Evolutionary conservation across 2,329 filamentous ascomycete genomes (phyloP), one percentile per base, ranked within the genome.

Genomic region (Iodosphaeria phyllophila): DNA sequence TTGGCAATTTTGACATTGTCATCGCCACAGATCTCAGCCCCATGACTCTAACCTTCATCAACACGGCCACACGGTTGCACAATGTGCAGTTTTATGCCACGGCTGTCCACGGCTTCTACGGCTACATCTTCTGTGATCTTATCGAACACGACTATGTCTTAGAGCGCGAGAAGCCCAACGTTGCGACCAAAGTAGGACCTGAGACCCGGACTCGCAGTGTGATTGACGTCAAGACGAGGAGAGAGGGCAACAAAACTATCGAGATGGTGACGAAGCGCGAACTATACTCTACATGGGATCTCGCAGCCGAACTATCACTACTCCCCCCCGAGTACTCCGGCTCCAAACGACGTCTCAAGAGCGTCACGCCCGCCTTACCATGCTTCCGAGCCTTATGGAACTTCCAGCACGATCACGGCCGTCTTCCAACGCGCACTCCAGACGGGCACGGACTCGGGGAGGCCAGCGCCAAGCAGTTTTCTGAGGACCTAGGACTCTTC

Each of bases 221-320:
- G 29, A 51, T 84, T 16, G 61, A 67, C 34, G 70, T 83, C 8
- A 68, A 71, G 24, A 74, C 69, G 9, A 79, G 74, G 38, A 66
- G 68, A 31, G 69, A 77, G 35, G 67, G 70, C 29, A 61, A 58
- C 23, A 86, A 82, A 50, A 60, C 60, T 15, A 67, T 78, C 26
- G 89, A 98, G 47, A 64, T 82, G 35, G 83, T 98, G 30, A 89
- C 77, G 26, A 95, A 95, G 56, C 70, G 77, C 34, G 89, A 98
- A 45, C 58, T 75, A 2, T 98, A 93, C 56, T 82, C 78, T 4
- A 84, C 84, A 1, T 75, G 91, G 50, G 64, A 80, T 33, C 66
- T 92, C n/a, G 78, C 78, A 30, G 86, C 62, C 26, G 65, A 91
- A 44, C 69, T 71, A 7, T 80, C 80, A 6, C 64, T 65, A 6